A percentile compares a stretch with the other conserved stretches of the same genome.
phyloP scores from a whole-genome alignment of 768 basidiomycete species.

The Phylloporus scabripes region DNA sequence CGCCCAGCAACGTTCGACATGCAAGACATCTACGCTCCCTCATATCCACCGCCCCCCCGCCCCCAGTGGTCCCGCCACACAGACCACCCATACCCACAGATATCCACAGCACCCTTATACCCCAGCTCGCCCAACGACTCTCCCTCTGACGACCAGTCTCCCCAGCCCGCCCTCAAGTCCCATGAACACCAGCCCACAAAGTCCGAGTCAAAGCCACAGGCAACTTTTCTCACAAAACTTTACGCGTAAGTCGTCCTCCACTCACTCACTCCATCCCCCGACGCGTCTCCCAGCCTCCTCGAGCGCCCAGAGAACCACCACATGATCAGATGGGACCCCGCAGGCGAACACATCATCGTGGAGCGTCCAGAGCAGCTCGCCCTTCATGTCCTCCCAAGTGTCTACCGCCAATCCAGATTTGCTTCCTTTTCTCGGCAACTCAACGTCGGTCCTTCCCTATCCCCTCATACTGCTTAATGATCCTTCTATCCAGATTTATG shows the following conservation, averaged over 20 bases:
- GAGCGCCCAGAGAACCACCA: slow-evolving; percentile 91
- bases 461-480: slow-evolving; percentile 24
- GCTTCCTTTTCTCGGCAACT: slow-evolving; percentile 97
- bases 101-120: slow-evolving; percentile 31
- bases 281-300: slow-evolving; percentile 54
- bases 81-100: slow-evolving; percentile 33
- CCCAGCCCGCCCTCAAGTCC: slow-evolving; percentile 26
- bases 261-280: slow-evolving; percentile 9
- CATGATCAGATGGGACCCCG: slow-evolving; percentile 95
- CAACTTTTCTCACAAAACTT: slow-evolving; percentile 95
- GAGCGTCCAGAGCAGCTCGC: slow-evolving; percentile 92
- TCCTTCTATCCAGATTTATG: slow-evolving; percentile 71
- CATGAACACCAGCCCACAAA: slow-evolving; percentile 54
- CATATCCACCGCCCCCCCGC: slow-evolving; percentile 42
- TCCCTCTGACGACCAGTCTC: slow-evolving; percentile 46
- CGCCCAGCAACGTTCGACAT: slow-evolving; percentile 39
- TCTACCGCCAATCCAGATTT: slow-evolving; percentile 95
- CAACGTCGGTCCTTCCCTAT: slow-evolving; percentile 59
- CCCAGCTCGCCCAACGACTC: slow-evolving; percentile 37
- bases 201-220: slow-evolving; percentile 76
- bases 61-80: slow-evolving; percentile 29
- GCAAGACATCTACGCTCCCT: slow-evolving; percentile 45
- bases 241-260: slow-evolving; percentile 65
- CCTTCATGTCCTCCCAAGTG: slow-evolving; percentile 86
- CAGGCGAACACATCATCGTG: slow-evolving; percentile 93